These are phyloP conservation scores for Malassezia sympodialis DNA, from an alignment of 1,284 basidiomycete genomes.

Conservation along the genomic window DNA sequence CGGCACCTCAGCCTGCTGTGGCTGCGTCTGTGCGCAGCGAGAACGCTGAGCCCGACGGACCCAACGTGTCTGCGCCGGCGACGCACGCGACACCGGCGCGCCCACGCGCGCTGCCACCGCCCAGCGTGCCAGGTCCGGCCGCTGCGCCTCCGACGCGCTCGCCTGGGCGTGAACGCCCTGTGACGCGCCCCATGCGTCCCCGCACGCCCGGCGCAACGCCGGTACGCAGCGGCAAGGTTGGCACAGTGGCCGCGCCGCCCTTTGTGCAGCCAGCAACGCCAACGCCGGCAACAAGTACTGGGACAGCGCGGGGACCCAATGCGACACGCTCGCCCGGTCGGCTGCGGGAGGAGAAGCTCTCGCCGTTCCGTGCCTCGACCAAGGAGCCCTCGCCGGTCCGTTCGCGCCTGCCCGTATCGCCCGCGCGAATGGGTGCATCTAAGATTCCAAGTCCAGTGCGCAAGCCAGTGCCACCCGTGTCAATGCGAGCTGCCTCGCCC, in stretches of 20 bases:
- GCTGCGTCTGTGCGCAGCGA: not conserved
- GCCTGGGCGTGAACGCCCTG: not conserved
- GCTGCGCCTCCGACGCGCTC: not conserved
- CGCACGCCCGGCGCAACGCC: not conserved
- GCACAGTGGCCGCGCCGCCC: not conserved
- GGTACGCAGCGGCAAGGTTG: not conserved
- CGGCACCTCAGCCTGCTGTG: too few relatives aligned
- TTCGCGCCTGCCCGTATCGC: not conserved
- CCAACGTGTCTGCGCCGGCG: not conserved
- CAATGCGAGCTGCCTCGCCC: not conserved
- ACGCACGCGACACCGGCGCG: not conserved
- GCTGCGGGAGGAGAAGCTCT: constrained; percentile 8
- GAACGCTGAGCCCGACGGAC: not conserved
- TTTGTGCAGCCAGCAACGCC: not conserved
- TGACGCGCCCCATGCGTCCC: not conserved
- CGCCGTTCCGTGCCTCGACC: constrained; percentile 7
- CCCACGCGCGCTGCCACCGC: not conserved
- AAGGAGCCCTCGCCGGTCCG: not conserved
- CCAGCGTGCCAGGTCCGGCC: not conserved
- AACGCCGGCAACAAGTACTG: not conserved
- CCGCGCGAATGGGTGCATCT: not conserved
- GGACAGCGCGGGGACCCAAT: not conserved
- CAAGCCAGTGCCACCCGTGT: constrained; percentile 20
- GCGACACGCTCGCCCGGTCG: constrained; percentile 8
- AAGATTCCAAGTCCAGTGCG: constrained; percentile 21